phyloP scores from a whole-genome alignment of 805 yeast genomes.

The Kodamaea neixiangensis region DNA sequence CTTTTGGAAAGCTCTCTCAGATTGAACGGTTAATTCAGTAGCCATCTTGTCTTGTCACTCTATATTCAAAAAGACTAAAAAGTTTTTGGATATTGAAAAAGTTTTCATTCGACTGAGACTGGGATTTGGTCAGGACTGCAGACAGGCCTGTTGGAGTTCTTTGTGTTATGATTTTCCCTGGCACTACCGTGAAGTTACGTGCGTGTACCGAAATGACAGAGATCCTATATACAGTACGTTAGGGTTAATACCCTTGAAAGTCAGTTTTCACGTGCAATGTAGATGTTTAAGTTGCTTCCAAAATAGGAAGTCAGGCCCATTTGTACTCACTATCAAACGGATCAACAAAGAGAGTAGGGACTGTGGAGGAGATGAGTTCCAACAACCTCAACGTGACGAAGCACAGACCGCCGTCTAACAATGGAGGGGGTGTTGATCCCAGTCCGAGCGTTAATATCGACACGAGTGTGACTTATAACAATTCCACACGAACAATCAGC shows the following conservation, averaged over 20 bases:
- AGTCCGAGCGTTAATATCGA: slow-evolving; percentile 7
- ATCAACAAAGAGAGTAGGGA: not conserved
- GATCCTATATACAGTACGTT: slow-evolving; percentile 4
- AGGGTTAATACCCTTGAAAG: not conserved
- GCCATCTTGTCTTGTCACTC: slow-evolving; percentile 67
- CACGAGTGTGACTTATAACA: slow-evolving; percentile 4
- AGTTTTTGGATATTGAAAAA: slow-evolving; percentile 7
- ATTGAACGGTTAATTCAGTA: slow-evolving; percentile 99
- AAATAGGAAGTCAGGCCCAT: not conserved
- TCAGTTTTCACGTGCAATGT: not conserved
- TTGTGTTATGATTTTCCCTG: not conserved
- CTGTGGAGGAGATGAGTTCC: not conserved
- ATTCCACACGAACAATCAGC: slow-evolving; percentile 35
- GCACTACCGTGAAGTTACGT: not conserved
- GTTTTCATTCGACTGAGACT: slow-evolving; percentile 4
- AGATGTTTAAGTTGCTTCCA: not conserved
- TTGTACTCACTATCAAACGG: not conserved
- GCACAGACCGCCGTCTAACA: not conserved
- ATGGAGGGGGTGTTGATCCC: slow-evolving; percentile 1
- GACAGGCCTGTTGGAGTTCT: not conserved
- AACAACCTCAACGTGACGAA: not conserved
- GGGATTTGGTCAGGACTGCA: not conserved
- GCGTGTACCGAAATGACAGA: not conserved
- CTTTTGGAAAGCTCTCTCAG: slow-evolving; percentile 99
- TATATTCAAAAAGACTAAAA: slow-evolving; percentile 5